Evolutionary conservation across 768 basidiomycete genomes (phyloP).

Genomic region (Termitomyces sp.): DNA sequence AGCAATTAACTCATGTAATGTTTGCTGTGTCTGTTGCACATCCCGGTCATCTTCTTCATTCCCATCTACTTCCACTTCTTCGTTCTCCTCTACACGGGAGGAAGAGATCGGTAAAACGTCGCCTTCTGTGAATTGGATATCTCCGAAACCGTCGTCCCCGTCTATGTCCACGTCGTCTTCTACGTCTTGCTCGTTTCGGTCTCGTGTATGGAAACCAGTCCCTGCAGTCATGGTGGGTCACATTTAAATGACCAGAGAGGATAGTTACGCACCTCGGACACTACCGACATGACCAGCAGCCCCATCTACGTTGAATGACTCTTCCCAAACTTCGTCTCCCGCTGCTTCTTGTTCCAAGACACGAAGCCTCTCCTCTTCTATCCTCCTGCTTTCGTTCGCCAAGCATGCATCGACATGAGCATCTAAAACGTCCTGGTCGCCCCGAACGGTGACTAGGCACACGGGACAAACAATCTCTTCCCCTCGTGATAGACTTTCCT

Average conservation of each 20-base stretch:
- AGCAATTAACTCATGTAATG: conserved; percentile 48
- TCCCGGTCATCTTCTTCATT: conserved; percentile 26
- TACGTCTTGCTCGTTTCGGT: conserved; percentile 51
- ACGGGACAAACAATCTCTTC: conserved; percentile 63
- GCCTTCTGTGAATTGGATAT: conserved; percentile 69
- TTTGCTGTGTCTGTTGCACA: conserved; percentile 26
- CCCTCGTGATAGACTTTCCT: conserved; percentile 23
- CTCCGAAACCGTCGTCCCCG: conserved; percentile 69
- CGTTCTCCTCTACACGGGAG: conserved; percentile 22
- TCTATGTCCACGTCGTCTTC: conserved; percentile 82
- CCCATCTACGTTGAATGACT: conserved; percentile 19
- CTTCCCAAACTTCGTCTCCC: conserved; percentile 27
- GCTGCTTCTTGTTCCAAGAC: conserved; percentile 22
- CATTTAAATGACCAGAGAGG: not conserved
- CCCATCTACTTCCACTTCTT: conserved; percentile 38
- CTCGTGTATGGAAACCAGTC: conserved; percentile 66
- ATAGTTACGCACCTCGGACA: conserved; percentile 36
- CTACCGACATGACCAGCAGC: conserved; percentile 39
- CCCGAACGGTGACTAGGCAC: conserved; percentile 49
- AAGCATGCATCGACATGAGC: conserved; percentile 83
- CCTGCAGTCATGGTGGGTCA: conserved; percentile 32
- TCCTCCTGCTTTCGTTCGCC: conserved; percentile 42
- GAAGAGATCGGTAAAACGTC: conserved; percentile 46
- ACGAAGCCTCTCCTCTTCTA: conserved; percentile 37
- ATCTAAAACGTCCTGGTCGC: conserved; percentile 68